phyloP scores from a whole-genome alignment of 768 basidiomycete genomes.

The Candolleomyces efflorescens region DNA sequence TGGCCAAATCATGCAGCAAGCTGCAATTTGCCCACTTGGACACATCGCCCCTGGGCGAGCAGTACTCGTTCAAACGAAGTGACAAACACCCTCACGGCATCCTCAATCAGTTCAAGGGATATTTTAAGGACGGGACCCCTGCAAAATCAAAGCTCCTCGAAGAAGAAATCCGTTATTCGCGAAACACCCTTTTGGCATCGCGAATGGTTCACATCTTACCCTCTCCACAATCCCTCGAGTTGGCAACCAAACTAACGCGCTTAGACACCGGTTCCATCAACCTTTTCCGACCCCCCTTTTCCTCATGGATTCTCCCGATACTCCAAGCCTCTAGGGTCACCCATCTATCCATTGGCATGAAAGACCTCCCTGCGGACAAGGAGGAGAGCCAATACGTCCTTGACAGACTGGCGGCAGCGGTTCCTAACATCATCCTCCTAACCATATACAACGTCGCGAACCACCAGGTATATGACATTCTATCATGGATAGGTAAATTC shows the following conservation, averaged over 20 bases:
- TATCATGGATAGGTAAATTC: neutral
- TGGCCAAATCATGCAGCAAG: neutral
- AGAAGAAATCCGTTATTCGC: neutral
- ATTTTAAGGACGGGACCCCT: neutral
- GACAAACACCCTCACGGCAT: neutral
- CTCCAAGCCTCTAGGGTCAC: neutral
- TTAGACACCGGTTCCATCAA: neutral
- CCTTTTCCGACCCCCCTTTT: neutral
- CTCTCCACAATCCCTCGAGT: neutral
- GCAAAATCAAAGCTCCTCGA: neutral
- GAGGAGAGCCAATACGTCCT: neutral
- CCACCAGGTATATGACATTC: neutral
- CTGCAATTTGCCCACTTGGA: neutral
- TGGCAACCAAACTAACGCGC: neutral
- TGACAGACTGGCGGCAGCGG: neutral
- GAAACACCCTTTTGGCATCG: neutral
- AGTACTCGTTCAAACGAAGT: neutral
- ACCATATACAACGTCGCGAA: neutral
- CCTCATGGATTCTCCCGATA: neutral
- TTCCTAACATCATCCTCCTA: neutral
- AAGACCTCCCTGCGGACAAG: neutral
- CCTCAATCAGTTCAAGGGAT: neutral
- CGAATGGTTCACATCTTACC: neutral
- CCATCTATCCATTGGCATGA: neutral
- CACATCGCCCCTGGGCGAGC: neutral